Conservation (phyloP, 495 filamentous ascomycete genomes). For the Aspergillus haitiensis region DNA sequence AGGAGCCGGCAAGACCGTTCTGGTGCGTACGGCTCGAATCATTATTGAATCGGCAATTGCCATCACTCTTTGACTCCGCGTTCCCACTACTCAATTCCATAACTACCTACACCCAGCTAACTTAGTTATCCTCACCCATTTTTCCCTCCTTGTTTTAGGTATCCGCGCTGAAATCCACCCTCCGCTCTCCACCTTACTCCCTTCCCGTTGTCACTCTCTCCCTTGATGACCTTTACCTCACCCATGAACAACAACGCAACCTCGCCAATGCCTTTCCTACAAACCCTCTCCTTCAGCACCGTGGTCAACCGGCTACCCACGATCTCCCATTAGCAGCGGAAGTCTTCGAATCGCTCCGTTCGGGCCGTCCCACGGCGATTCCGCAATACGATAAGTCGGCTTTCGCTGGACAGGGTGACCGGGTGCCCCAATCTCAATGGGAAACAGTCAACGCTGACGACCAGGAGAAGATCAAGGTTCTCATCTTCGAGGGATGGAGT, state of each 20-base stretch:
- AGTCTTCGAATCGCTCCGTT: slow-evolving; percentile 62
- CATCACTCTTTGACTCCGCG: not conserved
- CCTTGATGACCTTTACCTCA: slow-evolving; percentile 90
- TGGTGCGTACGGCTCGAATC: slow-evolving; percentile 50
- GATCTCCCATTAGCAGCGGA: slow-evolving; percentile 64
- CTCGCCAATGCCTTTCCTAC: slow-evolving; percentile 61
- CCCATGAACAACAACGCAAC: slow-evolving; percentile 66
- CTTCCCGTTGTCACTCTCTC: slow-evolving; percentile 75
- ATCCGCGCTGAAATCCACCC: slow-evolving; percentile 62
- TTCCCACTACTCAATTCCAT: not conserved
- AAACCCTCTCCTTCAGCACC: slow-evolving; percentile 77
- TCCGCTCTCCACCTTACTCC: slow-evolving; percentile 63
- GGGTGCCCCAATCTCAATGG: slow-evolving; percentile 62
- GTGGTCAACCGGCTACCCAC: slow-evolving; percentile 86
- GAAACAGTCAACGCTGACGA: slow-evolving; percentile 57
- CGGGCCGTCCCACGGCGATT: slow-evolving; percentile 56
- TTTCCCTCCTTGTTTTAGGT: slow-evolving; percentile 43
- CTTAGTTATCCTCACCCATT: too few species aligned
- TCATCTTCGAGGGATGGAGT: slow-evolving; percentile 92
- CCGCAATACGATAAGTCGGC: slow-evolving; percentile 84
- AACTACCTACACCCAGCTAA: too few species aligned
- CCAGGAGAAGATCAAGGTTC: slow-evolving; percentile 50
- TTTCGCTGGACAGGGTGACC: slow-evolving; percentile 76
- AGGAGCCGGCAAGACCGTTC: slow-evolving; percentile 87
- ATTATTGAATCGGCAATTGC: not conserved